Evolutionary conservation across 2,329 filamentous ascomycete species (phyloP), one percentile per base, ranked within the genome.

Genomic region (Aspergillus ustus): DNA sequence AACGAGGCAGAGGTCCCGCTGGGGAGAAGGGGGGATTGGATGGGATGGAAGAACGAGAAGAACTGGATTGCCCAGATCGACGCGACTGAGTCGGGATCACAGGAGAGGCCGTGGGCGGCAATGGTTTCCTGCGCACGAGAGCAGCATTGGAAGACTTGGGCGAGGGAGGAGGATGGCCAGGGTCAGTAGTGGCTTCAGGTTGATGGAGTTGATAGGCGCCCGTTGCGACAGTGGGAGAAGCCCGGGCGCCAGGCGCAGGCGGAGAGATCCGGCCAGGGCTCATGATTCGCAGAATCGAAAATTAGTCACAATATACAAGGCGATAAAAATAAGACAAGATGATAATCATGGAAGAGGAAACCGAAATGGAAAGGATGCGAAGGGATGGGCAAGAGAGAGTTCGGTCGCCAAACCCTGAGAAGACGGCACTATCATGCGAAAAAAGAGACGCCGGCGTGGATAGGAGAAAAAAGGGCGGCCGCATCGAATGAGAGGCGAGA

Each of bases 61-160:
- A 63, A 52, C 65, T 64, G 29, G 64, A 64, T 60, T 63, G 64
- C 53, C 61, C 64, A 46, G 71, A 61, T 57, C 48, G 52, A 61
- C 60, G 59, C 48, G 63, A 57, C 57, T 57, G 58, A 51, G 61
- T 55, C 49, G 57, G 44, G 55, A 63, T 70, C 63, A 81, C 75
- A 65, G 83, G 80, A 55, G 82, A 81, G 64, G 78, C 77, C 75
- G 80, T 80, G 62, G 78, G 74, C 63, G 84, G 84, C 64, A 87
- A 73, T 68, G 84, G 83, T 72, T 86, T 86, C 67, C 84, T 79
- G 67, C 80, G 80, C 62, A 85, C 77, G 58, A 79, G 77, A 63
- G 80, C 78, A 45, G 78, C 72, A 61, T 74, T 51, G 63, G 79
- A 77, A 66, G 77, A 75, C 13, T 17, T 40, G 34, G 34, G 34